These are phyloP conservation scores for Apiosordaria backusii DNA, from an alignment of 495 filamentous ascomycete genomes.

Conservation along the genomic window DNA sequence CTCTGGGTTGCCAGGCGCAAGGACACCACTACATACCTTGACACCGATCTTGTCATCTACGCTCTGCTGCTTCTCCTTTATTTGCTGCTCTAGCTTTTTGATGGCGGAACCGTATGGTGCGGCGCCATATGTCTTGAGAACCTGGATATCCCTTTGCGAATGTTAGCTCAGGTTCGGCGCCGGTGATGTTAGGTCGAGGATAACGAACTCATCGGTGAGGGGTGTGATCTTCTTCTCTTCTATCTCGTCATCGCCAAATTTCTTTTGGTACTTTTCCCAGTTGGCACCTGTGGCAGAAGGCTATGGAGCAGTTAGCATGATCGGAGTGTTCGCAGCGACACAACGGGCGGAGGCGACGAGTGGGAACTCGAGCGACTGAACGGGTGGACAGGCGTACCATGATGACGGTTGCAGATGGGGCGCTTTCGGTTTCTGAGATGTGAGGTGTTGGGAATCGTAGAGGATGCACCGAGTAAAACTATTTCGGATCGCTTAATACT, in stretches of 20 bases:
- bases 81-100: constrained; percentile 96
- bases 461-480: constrained; percentile 2
- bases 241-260: constrained; percentile 91
- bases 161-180: constrained; percentile 36
- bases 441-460: background rate
- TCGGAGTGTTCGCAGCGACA: background rate
- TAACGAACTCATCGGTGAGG: constrained; percentile 83
- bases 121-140: constrained; percentile 97
- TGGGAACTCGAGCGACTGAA: constrained; percentile 1
- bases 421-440: background rate
- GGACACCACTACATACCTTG: constrained; percentile 35
- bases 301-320: constrained; percentile 38
- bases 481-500: background rate
- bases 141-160: constrained; percentile 84
- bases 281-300: constrained; percentile 86
- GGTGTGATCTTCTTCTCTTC: constrained; percentile 99
- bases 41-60: constrained; percentile 96
- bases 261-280: constrained; percentile 99
- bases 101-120: constrained; percentile 89
- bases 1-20: background rate
- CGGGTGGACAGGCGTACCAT: constrained; percentile 23
- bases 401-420: constrained; percentile 17
- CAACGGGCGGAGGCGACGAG: background rate
- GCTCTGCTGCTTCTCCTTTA: constrained; percentile 93
- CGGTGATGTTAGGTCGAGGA: background rate